Evolutionary conservation across 2,329 filamentous ascomycete species (phyloP).

Genomic region (Penicillium sp.): DNA sequence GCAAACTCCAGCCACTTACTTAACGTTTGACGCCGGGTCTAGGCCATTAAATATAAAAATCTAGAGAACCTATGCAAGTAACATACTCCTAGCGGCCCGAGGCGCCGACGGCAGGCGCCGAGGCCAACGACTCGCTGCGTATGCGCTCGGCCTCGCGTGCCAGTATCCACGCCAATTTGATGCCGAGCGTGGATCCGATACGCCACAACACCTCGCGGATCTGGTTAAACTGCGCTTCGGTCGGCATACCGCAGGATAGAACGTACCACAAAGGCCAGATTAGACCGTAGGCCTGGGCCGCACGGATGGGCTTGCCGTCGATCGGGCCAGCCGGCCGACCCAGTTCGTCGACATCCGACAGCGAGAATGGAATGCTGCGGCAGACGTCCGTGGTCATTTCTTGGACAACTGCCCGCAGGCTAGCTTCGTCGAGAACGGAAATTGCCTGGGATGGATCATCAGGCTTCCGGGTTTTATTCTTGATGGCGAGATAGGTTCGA

Average conservation of each 20-base stretch:
- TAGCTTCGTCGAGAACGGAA: slow-evolving; percentile 9
- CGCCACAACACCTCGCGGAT: slow-evolving; percentile 27
- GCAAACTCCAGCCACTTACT: not conserved
- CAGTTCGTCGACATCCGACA: slow-evolving; percentile 33
- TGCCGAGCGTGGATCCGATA: slow-evolving; percentile 34
- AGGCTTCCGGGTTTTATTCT: slow-evolving; percentile 6
- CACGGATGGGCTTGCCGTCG: slow-evolving; percentile 25
- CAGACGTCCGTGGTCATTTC: slow-evolving; percentile 38
- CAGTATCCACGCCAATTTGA: slow-evolving; percentile 34
- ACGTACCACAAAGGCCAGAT: slow-evolving; percentile 42
- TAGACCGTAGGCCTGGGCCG: slow-evolving; percentile 32
- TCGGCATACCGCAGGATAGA: slow-evolving; percentile 33
- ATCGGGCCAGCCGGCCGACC: slow-evolving; percentile 24
- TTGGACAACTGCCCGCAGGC: slow-evolving; percentile 24
- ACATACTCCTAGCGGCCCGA: not conserved
- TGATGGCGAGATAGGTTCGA: slow-evolving; percentile 15
- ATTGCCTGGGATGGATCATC: slow-evolving; percentile 3
- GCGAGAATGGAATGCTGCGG: slow-evolving; percentile 34
- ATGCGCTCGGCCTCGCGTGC: slow-evolving; percentile 20
- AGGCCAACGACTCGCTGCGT: not conserved
- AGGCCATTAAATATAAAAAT: not conserved
- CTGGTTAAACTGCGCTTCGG: slow-evolving; percentile 27
- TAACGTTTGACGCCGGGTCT: not conserved
- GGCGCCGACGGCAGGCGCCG: slow-evolving; percentile 1
- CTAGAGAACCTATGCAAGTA: not conserved